Base-by-base conservation (phyloP, 352 stramenopile genomes). In the Phytophthora litchii region DNA sequence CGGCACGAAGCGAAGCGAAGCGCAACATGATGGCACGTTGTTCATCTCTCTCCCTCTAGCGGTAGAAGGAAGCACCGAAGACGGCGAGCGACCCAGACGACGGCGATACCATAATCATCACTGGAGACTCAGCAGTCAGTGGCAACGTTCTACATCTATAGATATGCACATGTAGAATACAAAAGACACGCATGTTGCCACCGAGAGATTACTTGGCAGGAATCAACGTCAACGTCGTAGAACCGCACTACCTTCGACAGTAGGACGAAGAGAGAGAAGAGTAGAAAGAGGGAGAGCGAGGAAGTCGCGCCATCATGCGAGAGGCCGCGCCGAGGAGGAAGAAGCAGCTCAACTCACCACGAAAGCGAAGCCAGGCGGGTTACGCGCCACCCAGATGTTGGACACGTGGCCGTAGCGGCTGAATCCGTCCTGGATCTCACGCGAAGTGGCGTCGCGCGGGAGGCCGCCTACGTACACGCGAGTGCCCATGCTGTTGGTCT, bases 331-430 rank as follows among this genome's bases (percentile, higher is more conserved):
- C 41, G 41, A 46, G 38, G 44, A 9, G 44, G 52, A 49, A 60
- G 57, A 54, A 60, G 65, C 19, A 64, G 62, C 63, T 63, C 58
- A 70, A 93, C 86, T 91, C 82, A 94, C 86, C 82, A 94, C 80
- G 72, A 94, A 94, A 77, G 86, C 86, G 67, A 94, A 94, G 66
- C 86, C 86, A 13, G 86, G 86, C 49, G 86, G 86, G 73, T 94
- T 94, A 50, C 86, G 83, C 47, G 86, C 86, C 55, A 94, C 84
- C 86, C 86, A 94, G 54, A 94, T 88, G 73, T 93, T 94, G 64
- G 77, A 76, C 53, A 94, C 79, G 73, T 93, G 80, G 44, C 86
- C 86, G 64, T 92, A 94, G 70, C 83, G 86, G 60, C 54, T 81
- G 72, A 94, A 94, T 23, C 78, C 77, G 53, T 93, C 86, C 55